Evolutionary conservation across 2,329 filamentous ascomycete species (phyloP).

Genomic region (Helotiales sp.): DNA sequence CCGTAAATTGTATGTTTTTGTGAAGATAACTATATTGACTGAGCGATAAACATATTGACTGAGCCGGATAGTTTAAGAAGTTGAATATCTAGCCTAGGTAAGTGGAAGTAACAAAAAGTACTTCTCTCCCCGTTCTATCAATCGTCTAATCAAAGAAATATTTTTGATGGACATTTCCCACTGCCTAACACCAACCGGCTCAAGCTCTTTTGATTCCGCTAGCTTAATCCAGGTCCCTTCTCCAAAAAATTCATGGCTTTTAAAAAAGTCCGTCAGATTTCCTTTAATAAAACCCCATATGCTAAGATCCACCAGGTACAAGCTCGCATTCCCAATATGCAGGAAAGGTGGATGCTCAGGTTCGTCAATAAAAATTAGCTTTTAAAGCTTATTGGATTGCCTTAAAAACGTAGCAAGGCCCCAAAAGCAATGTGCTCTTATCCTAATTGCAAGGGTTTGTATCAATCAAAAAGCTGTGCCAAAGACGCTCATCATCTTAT

Average conservation of each 20-base stretch:
- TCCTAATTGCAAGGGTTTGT: slow-evolving; percentile 7
- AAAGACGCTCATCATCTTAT: background rate
- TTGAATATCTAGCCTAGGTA: background rate
- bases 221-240: slow-evolving; percentile 11
- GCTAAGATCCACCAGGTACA: slow-evolving; percentile 17
- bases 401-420: slow-evolving; percentile 4
- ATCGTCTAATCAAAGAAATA: slow-evolving; percentile 15
- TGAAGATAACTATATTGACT: background rate
- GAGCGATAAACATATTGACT: background rate
- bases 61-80: background rate
- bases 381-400: slow-evolving; percentile 5
- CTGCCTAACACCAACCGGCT: slow-evolving; percentile 9
- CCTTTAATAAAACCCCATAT: slow-evolving; percentile 18
- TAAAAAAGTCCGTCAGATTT: slow-evolving; percentile 7
- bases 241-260: slow-evolving; percentile 6
- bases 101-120: slow-evolving; percentile 17
- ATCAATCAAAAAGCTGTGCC: slow-evolving; percentile 5
- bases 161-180: slow-evolving; percentile 16
- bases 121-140: slow-evolving; percentile 12
- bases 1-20: background rate
- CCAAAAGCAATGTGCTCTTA: slow-evolving; percentile 11
- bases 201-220: background rate
- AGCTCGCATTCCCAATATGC: slow-evolving; percentile 10
- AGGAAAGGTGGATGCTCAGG: slow-evolving; percentile 5
- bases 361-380: slow-evolving; percentile 16